Conservation (phyloP, 2,329 filamentous ascomycete species). For the Alternaria sp. region DNA sequence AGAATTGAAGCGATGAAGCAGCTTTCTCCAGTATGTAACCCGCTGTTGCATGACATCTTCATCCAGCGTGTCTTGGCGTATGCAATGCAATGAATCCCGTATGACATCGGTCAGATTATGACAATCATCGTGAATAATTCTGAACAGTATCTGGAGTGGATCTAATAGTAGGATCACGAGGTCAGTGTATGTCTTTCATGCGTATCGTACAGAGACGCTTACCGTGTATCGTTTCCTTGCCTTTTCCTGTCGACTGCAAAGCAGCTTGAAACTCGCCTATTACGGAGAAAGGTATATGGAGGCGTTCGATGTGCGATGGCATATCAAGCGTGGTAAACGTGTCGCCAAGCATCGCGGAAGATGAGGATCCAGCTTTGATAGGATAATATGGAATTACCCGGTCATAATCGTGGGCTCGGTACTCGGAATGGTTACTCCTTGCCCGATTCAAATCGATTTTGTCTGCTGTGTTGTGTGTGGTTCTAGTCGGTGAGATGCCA, state of each 20-base stretch:
- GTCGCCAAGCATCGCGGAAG: neutral
- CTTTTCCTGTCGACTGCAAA: neutral
- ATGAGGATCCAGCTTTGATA: neutral
- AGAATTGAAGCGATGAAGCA: neutral
- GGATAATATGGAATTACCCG: neutral
- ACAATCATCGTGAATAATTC: conserved; percentile 18
- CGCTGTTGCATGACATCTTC: conserved; percentile 1
- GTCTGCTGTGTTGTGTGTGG: neutral
- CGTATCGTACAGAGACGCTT: neutral
- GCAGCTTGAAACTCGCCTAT: neutral
- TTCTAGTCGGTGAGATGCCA: neutral
- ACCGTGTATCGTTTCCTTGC: neutral
- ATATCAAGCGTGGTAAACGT: neutral
- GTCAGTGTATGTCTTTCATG: neutral
- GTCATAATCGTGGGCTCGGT: neutral
- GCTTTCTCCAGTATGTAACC: neutral
- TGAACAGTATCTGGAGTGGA: conserved; percentile 15
- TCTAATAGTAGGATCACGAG: conserved; percentile 61
- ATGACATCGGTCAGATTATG: conserved; percentile 17
- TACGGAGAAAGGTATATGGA: neutral
- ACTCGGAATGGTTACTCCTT: neutral
- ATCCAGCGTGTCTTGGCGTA: conserved; percentile 23
- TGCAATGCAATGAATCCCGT: conserved; percentile 14
- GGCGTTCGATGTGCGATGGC: neutral
- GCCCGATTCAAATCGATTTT: neutral